phyloP scores from a whole-genome alignment of 805 yeast species.

The Teunomyces lycoperdinae region DNA sequence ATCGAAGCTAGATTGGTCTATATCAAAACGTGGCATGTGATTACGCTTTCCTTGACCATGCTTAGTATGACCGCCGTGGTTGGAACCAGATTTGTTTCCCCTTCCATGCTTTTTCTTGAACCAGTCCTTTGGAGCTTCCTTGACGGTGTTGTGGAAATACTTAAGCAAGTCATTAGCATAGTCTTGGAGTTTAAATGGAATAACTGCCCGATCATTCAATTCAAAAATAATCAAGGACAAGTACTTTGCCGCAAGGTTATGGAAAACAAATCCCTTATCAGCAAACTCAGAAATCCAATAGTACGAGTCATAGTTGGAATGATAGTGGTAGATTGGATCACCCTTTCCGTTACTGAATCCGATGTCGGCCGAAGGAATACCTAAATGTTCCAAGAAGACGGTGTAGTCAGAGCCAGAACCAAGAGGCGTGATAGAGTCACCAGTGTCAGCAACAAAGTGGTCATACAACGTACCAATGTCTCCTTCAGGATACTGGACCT shows the following conservation, averaged over 20 bases:
- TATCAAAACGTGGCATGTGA: background rate
- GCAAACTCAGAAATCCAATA: conserved; percentile 52
- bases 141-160: conserved; percentile 31
- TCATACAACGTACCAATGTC: conserved; percentile 44
- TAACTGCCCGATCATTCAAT: conserved; percentile 56
- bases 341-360: conserved; percentile 34
- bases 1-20: conserved; percentile 1
- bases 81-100: background rate
- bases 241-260: conserved; percentile 57
- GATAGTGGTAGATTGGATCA: conserved; percentile 56
- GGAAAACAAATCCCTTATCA: conserved; percentile 53
- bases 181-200: conserved; percentile 44
- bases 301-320: conserved; percentile 58
- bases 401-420: conserved; percentile 56
- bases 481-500: conserved; percentile 42
- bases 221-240: conserved; percentile 54
- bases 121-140: conserved; percentile 35
- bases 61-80: background rate
- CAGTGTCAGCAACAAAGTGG: conserved; percentile 38
- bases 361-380: conserved; percentile 59
- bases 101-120: conserved; percentile 11
- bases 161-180: conserved; percentile 45
- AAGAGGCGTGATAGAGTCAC: conserved; percentile 37
- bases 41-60: background rate
- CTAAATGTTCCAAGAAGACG: conserved; percentile 63